Evolutionary conservation across 176 grass and related monocot genomes (phyloP), one percentile per base, ranked within the genome.

Genomic region (Pontederia paniculata): DNA sequence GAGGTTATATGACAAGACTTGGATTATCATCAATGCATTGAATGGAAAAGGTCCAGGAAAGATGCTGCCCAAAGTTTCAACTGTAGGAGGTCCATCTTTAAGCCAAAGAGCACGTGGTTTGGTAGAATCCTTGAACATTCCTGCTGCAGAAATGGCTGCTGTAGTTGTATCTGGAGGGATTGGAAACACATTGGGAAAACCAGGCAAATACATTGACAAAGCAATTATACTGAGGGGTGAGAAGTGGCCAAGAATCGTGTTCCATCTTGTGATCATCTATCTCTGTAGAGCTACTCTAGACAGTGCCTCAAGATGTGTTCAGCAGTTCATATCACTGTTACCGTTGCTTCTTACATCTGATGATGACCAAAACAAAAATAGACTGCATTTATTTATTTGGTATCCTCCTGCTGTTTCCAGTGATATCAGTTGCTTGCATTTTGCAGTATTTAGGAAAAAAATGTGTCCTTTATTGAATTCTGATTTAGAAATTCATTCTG

Each of bases 131-230:
- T 67, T 97, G 56, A 97, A 97, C 78, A 90, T 97, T 55, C 91
- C 91, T 17, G 91, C 91, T 74, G 82, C 91, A 47, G 91, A 97
- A 83, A 89, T 89, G 86, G 91, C 91, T 77, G 85, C 90, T 70
- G 90, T 86, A 61, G 90, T 96, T 78, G 85, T 96, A 60, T 79
- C 90, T 50, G 90, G 90, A 76, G 90, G 90, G 53, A 86, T 96
- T 57, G 69, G 79, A 60, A 83, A 70, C 16, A 70, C 85, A 44
- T 82, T 96, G 55, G 76, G 80, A 58, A 97, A 87, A 49, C 52
- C 72, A 13, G 89, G 78, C 49, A 97, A 81, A 78, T 56, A 76
- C 63, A 22, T 82, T n/a, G 91, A 97, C 45, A 97, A 90, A 87
- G 91, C 86, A 73, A 97, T 90, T 82, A 67, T 96, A 60, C 60